phyloP scores from a whole-genome alignment of 352 stramenopile species.

The Phytophthora aleatoria region DNA sequence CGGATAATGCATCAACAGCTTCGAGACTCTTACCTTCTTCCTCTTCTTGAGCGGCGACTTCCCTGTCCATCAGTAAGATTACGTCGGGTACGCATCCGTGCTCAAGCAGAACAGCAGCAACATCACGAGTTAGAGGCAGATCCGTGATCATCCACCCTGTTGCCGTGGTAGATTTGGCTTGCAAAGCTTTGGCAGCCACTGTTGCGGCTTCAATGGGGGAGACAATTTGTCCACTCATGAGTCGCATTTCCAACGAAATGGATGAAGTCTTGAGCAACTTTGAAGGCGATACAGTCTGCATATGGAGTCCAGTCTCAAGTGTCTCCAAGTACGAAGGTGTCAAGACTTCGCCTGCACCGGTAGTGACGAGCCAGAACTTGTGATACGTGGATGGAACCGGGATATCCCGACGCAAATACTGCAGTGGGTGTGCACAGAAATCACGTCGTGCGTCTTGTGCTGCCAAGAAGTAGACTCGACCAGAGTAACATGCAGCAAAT shows the following conservation, averaged over 20 bases:
- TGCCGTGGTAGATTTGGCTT: slow-evolving; percentile 16
- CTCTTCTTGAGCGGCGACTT: slow-evolving; percentile 27
- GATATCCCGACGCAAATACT: slow-evolving; percentile 48
- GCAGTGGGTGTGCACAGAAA: slow-evolving; percentile 52
- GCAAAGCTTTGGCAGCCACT: slow-evolving; percentile 27
- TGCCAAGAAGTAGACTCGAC: slow-evolving; percentile 60
- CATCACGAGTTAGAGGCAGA: slow-evolving; percentile 45
- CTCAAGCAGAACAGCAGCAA: slow-evolving; percentile 42
- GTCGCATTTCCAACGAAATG: slow-evolving; percentile 43
- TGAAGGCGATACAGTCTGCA: slow-evolving; percentile 31
- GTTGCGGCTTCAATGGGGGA: slow-evolving; percentile 22
- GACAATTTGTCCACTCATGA: slow-evolving; percentile 45
- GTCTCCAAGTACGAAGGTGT: slow-evolving; percentile 23
- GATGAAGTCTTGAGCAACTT: slow-evolving; percentile 34
- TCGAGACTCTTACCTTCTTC: slow-evolving; percentile 4
- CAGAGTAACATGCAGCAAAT: slow-evolving; percentile 48
- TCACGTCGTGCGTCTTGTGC: slow-evolving; percentile 33
- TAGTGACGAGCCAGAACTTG: slow-evolving; percentile 52
- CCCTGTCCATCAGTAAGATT: slow-evolving; percentile 50
- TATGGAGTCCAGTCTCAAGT: slow-evolving; percentile 24
- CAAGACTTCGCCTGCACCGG: slow-evolving; percentile 21
- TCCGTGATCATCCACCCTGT: slow-evolving; percentile 60
- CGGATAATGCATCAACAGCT: slow-evolving; percentile 11
- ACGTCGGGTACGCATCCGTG: slow-evolving; percentile 53
- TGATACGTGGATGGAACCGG: slow-evolving; percentile 18